Base-by-base conservation (phyloP, 2,329 filamentous ascomycete genomes). In the Drechslerella stenobrocha region DNA sequence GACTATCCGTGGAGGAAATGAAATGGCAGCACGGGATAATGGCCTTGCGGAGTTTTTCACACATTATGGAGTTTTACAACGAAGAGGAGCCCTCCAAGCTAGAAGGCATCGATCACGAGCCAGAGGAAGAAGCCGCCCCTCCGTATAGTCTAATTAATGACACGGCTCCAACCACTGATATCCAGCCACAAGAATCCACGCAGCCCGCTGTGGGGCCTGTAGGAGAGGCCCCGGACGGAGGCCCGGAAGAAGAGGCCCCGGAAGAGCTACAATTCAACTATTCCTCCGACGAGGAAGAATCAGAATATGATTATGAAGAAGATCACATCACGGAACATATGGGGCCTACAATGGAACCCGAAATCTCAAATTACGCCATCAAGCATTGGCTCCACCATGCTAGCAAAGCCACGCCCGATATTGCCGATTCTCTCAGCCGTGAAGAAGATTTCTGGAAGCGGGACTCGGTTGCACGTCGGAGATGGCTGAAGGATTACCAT, bases 11-110 rank as follows among this genome's bases (percentile, higher is more conserved):
- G 0, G 77, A 79, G 35, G 78, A 76, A 9, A 76, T 74, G 11
- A 77, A 76, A 51, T 75, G 77, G 70, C 78, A 79, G 35, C 77
- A 79, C n/a, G 78, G 78, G 1, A 75, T 79, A 1, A 70, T 79
- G 2, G 75, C 76, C 1, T 72, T 78, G 2, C 73, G 78, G 7
- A 75, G 75, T 0, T 77, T 79, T 52, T 73, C 75, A 1, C 76
- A 79, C 26, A 51, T 79, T 6, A 75, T 76, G 34, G 75, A 77
- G 2, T 56, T 40, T 0, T 76, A 78, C 8, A 71, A 71, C 30
- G 55, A 63, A 42, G n/a, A 42, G 22, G 52, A 65, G 34, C 55
- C 71, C 1, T 66, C 70, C 24, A 53, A 30, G 26, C 59, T 67
- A 13, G 30, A 60, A 3, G n/a, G n/a, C n/a, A n/a, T n/a, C n/a